Conservation (phyloP, 176 grass and related monocot genomes). For the Carex pumila region DNA sequence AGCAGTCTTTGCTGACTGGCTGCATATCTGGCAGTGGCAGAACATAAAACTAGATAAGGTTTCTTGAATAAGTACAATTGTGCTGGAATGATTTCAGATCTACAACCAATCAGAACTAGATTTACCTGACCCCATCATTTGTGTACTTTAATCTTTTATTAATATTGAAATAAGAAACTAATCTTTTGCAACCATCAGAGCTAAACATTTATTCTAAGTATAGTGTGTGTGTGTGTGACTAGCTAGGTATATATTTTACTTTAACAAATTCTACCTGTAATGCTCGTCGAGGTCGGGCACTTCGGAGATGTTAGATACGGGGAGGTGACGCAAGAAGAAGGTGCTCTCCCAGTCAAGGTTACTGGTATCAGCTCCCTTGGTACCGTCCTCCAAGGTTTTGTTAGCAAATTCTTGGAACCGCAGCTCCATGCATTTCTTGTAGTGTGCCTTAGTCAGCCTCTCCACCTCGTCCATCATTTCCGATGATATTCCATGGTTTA, state of each 20-base stretch:
- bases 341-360: slow-evolving; percentile 78
- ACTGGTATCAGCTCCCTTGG: slow-evolving; percentile 5
- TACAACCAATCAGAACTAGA: not conserved
- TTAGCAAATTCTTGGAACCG: slow-evolving; percentile 71
- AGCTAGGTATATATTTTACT: not conserved
- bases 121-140: not conserved
- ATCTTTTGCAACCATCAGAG: not conserved
- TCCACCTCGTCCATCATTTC: slow-evolving; percentile 91
- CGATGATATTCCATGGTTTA: slow-evolving; percentile 67
- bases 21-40: not conserved
- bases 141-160: not conserved
- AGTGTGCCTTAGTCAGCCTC: slow-evolving; percentile 79
- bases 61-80: not conserved
- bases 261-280: slow-evolving; percentile 27
- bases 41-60: not conserved
- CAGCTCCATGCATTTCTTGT: slow-evolving; percentile 49
- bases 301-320: slow-evolving; percentile 41
- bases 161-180: not conserved
- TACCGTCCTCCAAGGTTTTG: slow-evolving; percentile 32
- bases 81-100: not conserved
- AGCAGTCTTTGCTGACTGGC: not conserved
- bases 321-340: slow-evolving; percentile 80
- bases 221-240: not conserved
- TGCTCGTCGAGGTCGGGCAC: slow-evolving; percentile 48
- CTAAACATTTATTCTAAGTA: not conserved